These are phyloP conservation scores for Xylaria acuta DNA, from an alignment of 495 filamentous ascomycete species.

Conservation along the genomic window DNA sequence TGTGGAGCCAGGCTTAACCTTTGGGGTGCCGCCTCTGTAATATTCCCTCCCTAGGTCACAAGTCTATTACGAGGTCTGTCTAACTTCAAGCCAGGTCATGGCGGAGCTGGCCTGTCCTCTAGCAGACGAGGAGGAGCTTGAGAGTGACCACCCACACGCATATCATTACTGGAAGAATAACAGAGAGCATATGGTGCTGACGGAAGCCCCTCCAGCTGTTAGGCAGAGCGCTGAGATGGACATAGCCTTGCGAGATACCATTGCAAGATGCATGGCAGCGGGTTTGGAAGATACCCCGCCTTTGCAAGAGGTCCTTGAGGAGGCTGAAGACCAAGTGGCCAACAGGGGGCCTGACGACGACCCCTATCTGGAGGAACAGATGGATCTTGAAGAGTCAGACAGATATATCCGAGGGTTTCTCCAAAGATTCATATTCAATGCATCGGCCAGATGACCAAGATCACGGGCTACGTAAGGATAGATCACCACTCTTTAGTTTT, in stretches of 20 bases:
- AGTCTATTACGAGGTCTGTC: neutral
- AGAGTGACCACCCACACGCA: neutral
- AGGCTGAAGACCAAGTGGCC: slow-evolving; percentile 1
- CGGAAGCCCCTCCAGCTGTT: neutral
- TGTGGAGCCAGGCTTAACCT: neutral
- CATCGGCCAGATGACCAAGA: neutral
- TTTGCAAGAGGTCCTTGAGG: slow-evolving; percentile 2
- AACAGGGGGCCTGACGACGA: slow-evolving; percentile 9
- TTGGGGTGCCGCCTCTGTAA: neutral
- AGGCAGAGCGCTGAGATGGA: neutral
- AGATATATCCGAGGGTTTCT: neutral
- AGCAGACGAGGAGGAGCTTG: neutral
- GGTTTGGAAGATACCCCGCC: neutral
- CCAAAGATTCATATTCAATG: slow-evolving; percentile 2
- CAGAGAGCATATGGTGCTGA: neutral
- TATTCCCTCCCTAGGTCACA: neutral
- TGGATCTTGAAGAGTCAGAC: neutral
- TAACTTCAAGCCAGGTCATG: slow-evolving; percentile 4
- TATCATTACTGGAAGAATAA: neutral
- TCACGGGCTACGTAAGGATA: neutral
- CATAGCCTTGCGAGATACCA: neutral
- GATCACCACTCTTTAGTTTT: neutral
- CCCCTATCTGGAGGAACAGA: neutral
- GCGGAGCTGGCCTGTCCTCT: neutral
- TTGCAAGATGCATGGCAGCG: slow-evolving; percentile 6